Evolutionary conservation across 371 early-diverging fungal species (phyloP).

Genomic region (Rhizomucor miehei): DNA sequence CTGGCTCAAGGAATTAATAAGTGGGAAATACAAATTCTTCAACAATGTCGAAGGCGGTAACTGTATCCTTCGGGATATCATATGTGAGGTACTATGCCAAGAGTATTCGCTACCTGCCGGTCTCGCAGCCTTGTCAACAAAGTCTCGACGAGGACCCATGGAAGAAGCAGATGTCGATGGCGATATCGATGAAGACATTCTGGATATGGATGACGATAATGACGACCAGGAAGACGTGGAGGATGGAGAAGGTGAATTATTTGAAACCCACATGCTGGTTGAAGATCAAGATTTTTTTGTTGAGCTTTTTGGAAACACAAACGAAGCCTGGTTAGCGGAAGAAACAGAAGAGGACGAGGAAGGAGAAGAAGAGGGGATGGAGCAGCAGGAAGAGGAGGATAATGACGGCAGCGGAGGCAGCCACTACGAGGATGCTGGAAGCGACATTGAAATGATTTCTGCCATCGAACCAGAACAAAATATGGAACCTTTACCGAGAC

Average conservation of each 20-base stretch:
- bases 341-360: conserved; percentile 13
- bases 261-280: conserved; percentile 9
- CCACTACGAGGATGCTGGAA: conserved; percentile 3
- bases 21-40: conserved; percentile 61
- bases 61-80: conserved; percentile 55
- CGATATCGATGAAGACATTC: conserved; percentile 8
- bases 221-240: conserved; percentile 15
- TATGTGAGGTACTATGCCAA: conserved; percentile 69
- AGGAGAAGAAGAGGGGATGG: conserved; percentile 7
- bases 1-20: conserved; percentile 76
- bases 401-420: conserved; percentile 5
- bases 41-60: conserved; percentile 39
- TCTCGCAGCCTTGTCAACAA: conserved; percentile 35
- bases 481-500: conserved; percentile 4
- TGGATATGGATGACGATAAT: conserved; percentile 18
- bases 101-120: conserved; percentile 50
- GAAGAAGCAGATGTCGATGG: conserved; percentile 14
- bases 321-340: conserved; percentile 13
- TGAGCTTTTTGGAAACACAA: conserved; percentile 5
- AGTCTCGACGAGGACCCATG: conserved; percentile 32
- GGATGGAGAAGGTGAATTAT: conserved; percentile 6
- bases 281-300: conserved; percentile 11
- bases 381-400: conserved; percentile 11
- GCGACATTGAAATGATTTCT: conserved; percentile 6
- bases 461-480: background rate